Conservation (phyloP, 1,284 basidiomycete genomes). For the Ceratobasidium sp. region DNA sequence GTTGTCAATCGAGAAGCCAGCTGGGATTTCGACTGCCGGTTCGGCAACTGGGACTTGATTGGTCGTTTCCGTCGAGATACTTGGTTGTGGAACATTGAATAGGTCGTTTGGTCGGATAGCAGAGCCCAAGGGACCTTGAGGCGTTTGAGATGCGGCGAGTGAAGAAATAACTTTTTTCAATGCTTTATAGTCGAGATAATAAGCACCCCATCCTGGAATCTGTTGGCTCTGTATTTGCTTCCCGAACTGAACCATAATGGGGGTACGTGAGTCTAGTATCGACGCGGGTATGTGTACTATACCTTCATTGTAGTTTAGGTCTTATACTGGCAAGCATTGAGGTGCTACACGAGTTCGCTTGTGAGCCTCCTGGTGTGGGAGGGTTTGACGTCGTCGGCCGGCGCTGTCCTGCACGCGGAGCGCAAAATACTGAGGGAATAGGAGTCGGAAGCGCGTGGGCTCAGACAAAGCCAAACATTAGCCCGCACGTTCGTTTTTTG, state of each 20-base stretch:
- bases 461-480: constrained; percentile 39
- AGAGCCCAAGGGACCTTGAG: constrained; percentile 51
- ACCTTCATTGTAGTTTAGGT: constrained; percentile 38
- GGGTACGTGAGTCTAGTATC: not conserved
- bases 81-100: constrained; percentile 38
- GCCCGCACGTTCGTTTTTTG: constrained; percentile 42
- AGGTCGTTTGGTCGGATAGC: constrained; percentile 80
- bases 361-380: constrained; percentile 15
- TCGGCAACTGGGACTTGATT: not conserved
- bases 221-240: constrained; percentile 98
- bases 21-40: constrained; percentile 15
- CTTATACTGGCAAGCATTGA: constrained; percentile 24
- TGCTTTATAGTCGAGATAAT: constrained; percentile 99
- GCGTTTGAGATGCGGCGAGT: constrained; percentile 87
- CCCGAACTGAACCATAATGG: constrained; percentile 78
- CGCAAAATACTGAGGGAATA: constrained; percentile 17
- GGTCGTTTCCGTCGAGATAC: constrained; percentile 12
- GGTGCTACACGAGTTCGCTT: constrained; percentile 40
- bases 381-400: constrained; percentile 37
- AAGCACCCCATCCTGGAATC: constrained; percentile 95
- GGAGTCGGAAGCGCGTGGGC: constrained; percentile 31
- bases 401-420: constrained; percentile 8
- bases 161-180: constrained; percentile 99
- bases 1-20: constrained; percentile 31
- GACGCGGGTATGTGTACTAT: constrained; percentile 14